A percentile compares a stretch with the other conserved stretches of the same genome.
phyloP scores from a whole-genome alignment of 2,329 filamentous ascomycete species.

The Dactylellina parvicollis region DNA sequence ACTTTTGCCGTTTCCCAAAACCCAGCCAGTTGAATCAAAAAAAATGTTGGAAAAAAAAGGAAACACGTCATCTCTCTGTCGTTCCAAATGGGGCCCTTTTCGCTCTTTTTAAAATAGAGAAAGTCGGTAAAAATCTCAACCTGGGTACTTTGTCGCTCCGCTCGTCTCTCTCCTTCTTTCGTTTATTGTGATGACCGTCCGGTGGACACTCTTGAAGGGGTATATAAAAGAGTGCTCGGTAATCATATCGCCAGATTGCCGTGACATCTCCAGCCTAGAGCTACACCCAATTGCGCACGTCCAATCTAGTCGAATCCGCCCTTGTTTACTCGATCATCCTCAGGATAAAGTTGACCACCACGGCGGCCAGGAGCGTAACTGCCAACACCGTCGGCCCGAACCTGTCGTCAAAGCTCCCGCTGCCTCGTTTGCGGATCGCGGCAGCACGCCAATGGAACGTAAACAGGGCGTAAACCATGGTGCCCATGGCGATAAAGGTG shows the following conservation, averaged over 20 bases:
- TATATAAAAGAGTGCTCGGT: no score
- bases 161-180: not conserved
- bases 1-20: conserved; percentile 6
- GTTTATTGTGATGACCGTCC: not conserved
- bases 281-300: no score
- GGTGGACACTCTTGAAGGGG: no score
- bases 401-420: conserved; percentile 95
- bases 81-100: not conserved
- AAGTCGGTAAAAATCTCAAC: no score
- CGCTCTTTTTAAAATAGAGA: not conserved
- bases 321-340: conserved; percentile 66
- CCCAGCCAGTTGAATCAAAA: not conserved
- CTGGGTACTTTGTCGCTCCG: not conserved
- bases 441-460: conserved; percentile 98
- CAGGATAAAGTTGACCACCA: conserved; percentile 95
- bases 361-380: conserved; percentile 82
- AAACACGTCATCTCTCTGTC: not conserved
- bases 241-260: no score
- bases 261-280: no score
- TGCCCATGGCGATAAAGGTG: conserved; percentile 90
- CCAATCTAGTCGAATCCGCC: no score
- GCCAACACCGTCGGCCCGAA: conserved; percentile 92
- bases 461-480: conserved; percentile 92
- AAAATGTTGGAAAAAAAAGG: not conserved
- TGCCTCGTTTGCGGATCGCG: conserved; percentile 87